A percentile compares a stretch with the other conserved stretches of the same genome.
Evolutionary conservation across 1,284 basidiomycete species (phyloP).

Genomic region (Xerocomus nothofagi): DNA sequence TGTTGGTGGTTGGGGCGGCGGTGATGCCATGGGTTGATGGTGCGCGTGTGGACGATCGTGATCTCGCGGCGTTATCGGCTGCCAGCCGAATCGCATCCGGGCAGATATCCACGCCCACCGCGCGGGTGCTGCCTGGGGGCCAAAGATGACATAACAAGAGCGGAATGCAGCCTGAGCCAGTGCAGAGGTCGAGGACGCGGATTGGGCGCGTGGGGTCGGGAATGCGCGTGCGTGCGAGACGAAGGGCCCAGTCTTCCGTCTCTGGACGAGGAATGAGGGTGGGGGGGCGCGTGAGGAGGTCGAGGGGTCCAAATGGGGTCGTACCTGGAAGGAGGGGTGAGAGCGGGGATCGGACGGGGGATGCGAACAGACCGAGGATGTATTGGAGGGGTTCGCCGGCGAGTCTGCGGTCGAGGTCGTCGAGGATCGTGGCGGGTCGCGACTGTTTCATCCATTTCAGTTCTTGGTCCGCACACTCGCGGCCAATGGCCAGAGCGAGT

Average conservation of each 20-base stretch:
- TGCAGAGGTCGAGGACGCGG: constrained; percentile 81
- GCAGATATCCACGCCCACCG: constrained; percentile 74
- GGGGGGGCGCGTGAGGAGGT: constrained; percentile 69
- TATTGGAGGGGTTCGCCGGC: constrained; percentile 86
- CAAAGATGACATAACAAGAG: constrained; percentile 71
- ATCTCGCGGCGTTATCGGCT: constrained; percentile 60
- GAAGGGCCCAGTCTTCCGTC: constrained; percentile 80
- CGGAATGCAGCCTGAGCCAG: constrained; percentile 87
- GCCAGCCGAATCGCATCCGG: constrained; percentile 69
- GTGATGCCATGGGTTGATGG: background rate
- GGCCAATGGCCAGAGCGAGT: constrained; percentile 44
- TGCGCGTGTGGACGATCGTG: constrained; percentile 37
- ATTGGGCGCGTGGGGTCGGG: constrained; percentile 36
- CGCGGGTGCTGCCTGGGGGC: constrained; percentile 48
- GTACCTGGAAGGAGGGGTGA: constrained; percentile 52
- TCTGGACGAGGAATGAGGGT: constrained; percentile 90
- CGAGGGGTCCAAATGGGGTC: constrained; percentile 85
- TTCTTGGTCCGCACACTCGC: constrained; percentile 50
- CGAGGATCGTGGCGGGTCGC: constrained; percentile 27
- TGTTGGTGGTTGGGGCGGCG: background rate
- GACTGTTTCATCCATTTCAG: constrained; percentile 61
- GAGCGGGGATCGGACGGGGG: constrained; percentile 4
- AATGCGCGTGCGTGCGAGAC: constrained; percentile 48
- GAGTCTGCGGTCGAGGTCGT: constrained; percentile 55
- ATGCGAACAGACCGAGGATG: constrained; percentile 65